phyloP scores from a whole-genome alignment of 306 rosid genomes.

The Pyrus betulifolia region DNA sequence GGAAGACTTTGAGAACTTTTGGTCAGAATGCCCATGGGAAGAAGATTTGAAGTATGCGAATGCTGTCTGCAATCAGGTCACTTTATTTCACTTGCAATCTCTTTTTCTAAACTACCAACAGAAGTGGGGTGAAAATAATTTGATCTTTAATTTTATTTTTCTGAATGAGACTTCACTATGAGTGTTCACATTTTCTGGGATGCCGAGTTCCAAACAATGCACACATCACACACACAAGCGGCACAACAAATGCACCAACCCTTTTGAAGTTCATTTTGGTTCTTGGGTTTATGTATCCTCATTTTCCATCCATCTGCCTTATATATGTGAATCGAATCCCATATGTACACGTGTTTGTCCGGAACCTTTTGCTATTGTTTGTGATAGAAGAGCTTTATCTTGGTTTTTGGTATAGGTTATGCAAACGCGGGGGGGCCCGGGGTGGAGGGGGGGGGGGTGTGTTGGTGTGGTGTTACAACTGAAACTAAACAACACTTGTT shows the following conservation, averaged over 20 bases:
- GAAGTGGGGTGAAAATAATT: not conserved
- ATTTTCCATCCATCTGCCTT: not conserved
- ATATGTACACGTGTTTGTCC: not conserved
- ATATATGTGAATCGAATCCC: not conserved
- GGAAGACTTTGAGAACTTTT: conserved; percentile 94
- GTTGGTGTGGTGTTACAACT: conserved; percentile 5
- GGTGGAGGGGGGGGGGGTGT: no score
- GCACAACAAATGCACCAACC: not conserved
- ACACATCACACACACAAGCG: not conserved
- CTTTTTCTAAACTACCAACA: not conserved
- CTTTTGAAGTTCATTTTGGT: not conserved
- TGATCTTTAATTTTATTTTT: not conserved
- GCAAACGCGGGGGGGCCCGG: not conserved
- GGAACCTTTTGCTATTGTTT: not conserved
- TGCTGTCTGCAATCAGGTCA: conserved; percentile 76
- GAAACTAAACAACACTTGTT: conserved; percentile 5
- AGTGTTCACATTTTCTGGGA: not conserved
- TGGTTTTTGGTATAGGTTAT: not conserved
- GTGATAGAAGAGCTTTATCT: not conserved
- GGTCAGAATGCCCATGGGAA: conserved; percentile 98
- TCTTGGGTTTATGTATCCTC: not conserved
- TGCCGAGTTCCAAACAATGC: not conserved
- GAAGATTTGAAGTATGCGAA: conserved; percentile 80
- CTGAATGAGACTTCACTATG: not conserved
- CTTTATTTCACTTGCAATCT: not conserved